Evolutionary conservation across 176 grass and related monocot species (phyloP).

Genomic region (Chrysopogon serrulatus): DNA sequence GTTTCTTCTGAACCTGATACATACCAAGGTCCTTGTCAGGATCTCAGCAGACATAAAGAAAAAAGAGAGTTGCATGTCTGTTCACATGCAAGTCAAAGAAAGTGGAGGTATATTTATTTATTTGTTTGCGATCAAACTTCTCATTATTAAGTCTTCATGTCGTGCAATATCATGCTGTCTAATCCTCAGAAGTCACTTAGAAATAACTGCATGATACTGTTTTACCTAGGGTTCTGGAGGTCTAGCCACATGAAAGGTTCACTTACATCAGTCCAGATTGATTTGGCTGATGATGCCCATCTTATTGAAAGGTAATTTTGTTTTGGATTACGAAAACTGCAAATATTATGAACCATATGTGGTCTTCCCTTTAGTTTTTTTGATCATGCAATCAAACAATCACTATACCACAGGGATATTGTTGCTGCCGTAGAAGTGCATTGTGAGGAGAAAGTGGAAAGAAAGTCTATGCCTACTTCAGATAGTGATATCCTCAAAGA

Average conservation of each 20-base stretch:
- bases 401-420: slow-evolving; percentile 11
- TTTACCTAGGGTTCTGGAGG: neutral
- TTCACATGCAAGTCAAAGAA: neutral
- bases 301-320: slow-evolving; percentile 18
- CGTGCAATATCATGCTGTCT: neutral
- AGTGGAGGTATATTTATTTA: slow-evolving; percentile 22
- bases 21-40: neutral
- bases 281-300: neutral
- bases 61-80: neutral
- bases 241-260: neutral
- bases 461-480: neutral
- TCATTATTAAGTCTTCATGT: neutral
- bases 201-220: slow-evolving; percentile 1
- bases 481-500: neutral
- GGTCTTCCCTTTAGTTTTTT: slow-evolving; percentile 3
- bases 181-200: neutral
- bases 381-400: neutral
- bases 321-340: neutral
- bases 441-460: slow-evolving; percentile 5
- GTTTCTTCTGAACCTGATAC: slow-evolving; percentile 14
- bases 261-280: neutral
- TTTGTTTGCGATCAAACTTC: neutral
- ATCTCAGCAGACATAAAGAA: slow-evolving; percentile 11
- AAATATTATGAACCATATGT: neutral
- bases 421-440: neutral